Evolutionary conservation across 768 basidiomycete species (phyloP).

Genomic region (Boletus vermiculosoides): DNA sequence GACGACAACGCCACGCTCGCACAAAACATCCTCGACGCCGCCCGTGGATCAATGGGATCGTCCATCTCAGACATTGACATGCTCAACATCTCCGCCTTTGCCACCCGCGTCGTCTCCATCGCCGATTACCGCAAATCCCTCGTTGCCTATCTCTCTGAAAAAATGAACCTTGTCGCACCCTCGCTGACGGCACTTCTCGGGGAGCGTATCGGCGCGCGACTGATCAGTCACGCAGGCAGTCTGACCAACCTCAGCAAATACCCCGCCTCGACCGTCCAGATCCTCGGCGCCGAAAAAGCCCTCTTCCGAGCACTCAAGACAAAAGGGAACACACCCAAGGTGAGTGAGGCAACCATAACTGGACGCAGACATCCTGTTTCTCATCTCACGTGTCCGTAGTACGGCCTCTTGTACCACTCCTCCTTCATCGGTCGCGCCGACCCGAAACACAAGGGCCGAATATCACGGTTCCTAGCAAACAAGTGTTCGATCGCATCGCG

Average conservation of each 20-base stretch:
- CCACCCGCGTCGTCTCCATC: slow-evolving; percentile 84
- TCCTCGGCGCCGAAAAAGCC: slow-evolving; percentile 96
- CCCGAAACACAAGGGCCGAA: slow-evolving; percentile 93
- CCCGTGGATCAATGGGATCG: slow-evolving; percentile 92
- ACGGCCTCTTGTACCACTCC: slow-evolving; percentile 96
- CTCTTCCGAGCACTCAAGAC: slow-evolving; percentile 97
- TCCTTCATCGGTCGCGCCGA: slow-evolving; percentile 95
- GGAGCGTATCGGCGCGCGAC: slow-evolving; percentile 86
- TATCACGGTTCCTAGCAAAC: slow-evolving; percentile 98
- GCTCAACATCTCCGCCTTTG: slow-evolving; percentile 93
- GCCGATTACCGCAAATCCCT: slow-evolving; percentile 93
- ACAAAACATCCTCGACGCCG: slow-evolving; percentile 92
- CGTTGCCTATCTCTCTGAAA: slow-evolving; percentile 84
- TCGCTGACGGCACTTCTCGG: slow-evolving; percentile 88
- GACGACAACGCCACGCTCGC: slow-evolving; percentile 85
- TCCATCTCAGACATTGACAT: slow-evolving; percentile 90
- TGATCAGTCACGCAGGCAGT: slow-evolving; percentile 96
- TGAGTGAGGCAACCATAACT: slow-evolving; percentile 22
- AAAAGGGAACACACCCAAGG: slow-evolving; percentile 98
- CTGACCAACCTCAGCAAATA: slow-evolving; percentile 97
- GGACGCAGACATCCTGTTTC: not conserved
- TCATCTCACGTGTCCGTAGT: slow-evolving; percentile 46
- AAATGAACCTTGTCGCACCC: slow-evolving; percentile 97
- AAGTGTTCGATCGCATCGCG: slow-evolving; percentile 97
- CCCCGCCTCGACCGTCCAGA: slow-evolving; percentile 97